A percentile compares a stretch with the other conserved stretches of the same genome.
phyloP scores from a whole-genome alignment of 805 yeast species.

The Lipomyces lipofer region DNA sequence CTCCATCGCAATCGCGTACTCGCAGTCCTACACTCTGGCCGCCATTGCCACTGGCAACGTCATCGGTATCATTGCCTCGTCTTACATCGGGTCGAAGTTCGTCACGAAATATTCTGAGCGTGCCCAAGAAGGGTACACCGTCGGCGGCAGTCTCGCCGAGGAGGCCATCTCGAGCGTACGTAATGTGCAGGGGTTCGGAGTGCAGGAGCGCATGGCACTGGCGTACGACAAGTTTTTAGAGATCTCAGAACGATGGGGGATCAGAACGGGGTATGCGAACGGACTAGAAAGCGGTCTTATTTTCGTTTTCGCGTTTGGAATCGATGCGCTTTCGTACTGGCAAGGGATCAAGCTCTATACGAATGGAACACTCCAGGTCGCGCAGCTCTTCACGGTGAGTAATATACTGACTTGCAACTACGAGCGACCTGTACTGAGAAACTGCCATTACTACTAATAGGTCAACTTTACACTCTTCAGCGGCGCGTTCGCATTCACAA shows the following conservation, averaged over 20 bases:
- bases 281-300: constrained; percentile 42
- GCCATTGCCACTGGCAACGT: constrained; percentile 40
- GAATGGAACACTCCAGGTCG: constrained; percentile 22
- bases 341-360: constrained; percentile 34
- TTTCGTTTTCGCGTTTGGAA: constrained; percentile 32
- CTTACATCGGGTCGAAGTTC: constrained; percentile 38
- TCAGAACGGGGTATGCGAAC: constrained; percentile 26
- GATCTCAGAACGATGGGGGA: constrained; percentile 34
- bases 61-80: constrained; percentile 37
- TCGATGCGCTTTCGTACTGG: constrained; percentile 38
- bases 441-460: constrained; percentile 44
- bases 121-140: constrained; percentile 24
- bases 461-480: constrained; percentile 41
- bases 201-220: constrained; percentile 41
- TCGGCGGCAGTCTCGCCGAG: constrained; percentile 43
- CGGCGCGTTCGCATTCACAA: constrained; percentile 45
- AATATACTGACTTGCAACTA: too few relatives aligned
- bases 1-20: constrained; percentile 42
- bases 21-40: constrained; percentile 43
- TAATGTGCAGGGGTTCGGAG: constrained; percentile 46
- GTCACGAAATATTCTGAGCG: constrained; percentile 31
- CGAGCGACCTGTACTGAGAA: too few relatives aligned
- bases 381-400: constrained; percentile 27
- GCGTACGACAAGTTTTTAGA: constrained; percentile 39
- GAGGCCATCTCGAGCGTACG: constrained; percentile 45